Evolutionary conservation across 305 asterid genomes (phyloP).

Genomic region (Rubia peregrina): DNA sequence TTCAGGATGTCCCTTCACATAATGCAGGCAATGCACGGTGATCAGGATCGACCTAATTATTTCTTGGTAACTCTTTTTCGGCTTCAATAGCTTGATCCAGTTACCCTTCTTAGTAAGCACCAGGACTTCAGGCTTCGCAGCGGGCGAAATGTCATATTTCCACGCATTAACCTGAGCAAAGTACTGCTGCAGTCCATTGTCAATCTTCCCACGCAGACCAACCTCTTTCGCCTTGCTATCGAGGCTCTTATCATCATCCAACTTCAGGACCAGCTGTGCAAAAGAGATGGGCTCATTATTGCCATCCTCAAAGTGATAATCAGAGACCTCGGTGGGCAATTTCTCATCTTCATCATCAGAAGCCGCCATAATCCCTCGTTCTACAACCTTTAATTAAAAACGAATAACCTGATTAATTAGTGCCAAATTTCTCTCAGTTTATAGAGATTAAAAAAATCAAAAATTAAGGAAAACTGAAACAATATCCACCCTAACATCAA

Average conservation of each 20-base stretch:
- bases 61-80: constrained; percentile 47
- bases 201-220: constrained; percentile 53
- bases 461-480: background rate
- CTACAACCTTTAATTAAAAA: background rate
- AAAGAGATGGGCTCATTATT: constrained; percentile 49
- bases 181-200: constrained; percentile 58
- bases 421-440: background rate
- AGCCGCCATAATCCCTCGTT: constrained; percentile 37
- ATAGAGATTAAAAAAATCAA: background rate
- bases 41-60: constrained; percentile 49
- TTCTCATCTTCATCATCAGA: constrained; percentile 70
- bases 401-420: background rate
- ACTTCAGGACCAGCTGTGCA: constrained; percentile 45
- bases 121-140: constrained; percentile 51
- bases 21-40: constrained; percentile 56
- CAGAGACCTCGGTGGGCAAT: constrained; percentile 35
- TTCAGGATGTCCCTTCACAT: constrained; percentile 51
- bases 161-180: constrained; percentile 62
- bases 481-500: background rate
- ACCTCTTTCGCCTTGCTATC: constrained; percentile 32
- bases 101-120: constrained; percentile 50
- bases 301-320: constrained; percentile 37
- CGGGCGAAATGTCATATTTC: constrained; percentile 50
- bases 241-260: constrained; percentile 29
- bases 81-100: constrained; percentile 81